Evolutionary conservation across 1,284 basidiomycete genomes (phyloP).

Genomic region (Cryptococcus sp.): DNA sequence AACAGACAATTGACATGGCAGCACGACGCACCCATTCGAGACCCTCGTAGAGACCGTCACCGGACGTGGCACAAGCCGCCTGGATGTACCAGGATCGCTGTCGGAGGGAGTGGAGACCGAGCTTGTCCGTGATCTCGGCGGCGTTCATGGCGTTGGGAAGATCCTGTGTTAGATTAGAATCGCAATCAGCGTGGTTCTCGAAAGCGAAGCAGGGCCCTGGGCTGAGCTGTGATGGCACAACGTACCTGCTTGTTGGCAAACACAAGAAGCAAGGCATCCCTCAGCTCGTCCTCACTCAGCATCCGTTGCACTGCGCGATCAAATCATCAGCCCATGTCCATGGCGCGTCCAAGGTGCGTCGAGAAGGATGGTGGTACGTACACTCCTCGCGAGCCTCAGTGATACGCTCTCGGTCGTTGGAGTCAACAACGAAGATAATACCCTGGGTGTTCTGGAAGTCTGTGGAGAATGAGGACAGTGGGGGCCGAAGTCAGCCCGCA

Average conservation of each 20-base stretch:
- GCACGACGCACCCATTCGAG: slow-evolving; percentile 71
- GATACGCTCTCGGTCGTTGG: slow-evolving; percentile 99
- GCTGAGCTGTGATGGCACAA: neutral
- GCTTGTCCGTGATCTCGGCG: slow-evolving; percentile 99
- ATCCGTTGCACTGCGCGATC: slow-evolving; percentile 74
- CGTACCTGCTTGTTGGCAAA: slow-evolving; percentile 93
- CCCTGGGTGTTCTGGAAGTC: slow-evolving; percentile 99
- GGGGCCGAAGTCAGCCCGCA: neutral
- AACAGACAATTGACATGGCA: neutral
- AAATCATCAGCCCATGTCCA: neutral
- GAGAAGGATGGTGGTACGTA: slow-evolving; percentile 24
- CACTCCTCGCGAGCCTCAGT: slow-evolving; percentile 96
- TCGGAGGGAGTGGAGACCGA: slow-evolving; percentile 93
- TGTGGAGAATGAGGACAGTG: slow-evolving; percentile 44
- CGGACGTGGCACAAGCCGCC: slow-evolving; percentile 97
- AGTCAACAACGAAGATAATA: slow-evolving; percentile 99
- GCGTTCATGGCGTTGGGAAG: slow-evolving; percentile 99
- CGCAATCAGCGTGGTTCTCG: neutral
- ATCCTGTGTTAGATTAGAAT: slow-evolving; percentile 55
- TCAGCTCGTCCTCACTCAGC: slow-evolving; percentile 99
- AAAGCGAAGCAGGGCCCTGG: neutral
- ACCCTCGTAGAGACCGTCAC: slow-evolving; percentile 98
- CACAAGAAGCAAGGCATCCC: slow-evolving; percentile 95
- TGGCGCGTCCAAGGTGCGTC: neutral
- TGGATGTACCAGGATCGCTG: slow-evolving; percentile 99